Evolutionary conservation across 129 eudicot genomes (phyloP), one percentile per base, ranked within the genome.

Genomic region (Artemisia annua): DNA sequence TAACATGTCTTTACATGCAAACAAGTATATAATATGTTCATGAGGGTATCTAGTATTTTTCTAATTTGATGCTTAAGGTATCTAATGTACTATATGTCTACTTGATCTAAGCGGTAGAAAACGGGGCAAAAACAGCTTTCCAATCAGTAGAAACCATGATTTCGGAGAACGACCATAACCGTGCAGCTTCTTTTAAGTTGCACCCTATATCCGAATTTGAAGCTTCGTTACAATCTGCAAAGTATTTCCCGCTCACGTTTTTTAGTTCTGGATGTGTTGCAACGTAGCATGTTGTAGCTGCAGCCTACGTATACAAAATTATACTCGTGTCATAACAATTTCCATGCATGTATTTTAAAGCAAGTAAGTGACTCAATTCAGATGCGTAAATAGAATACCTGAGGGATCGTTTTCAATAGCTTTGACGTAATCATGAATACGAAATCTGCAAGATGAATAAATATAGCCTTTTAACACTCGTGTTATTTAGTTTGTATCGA

Each of bases 241-340:
- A 94, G 76, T 90, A 94, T 68, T 90, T 90, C 16, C 99, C 99
- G 28, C 82, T 90, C 50, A 83, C 81, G 13, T 77, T 76, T 52
- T 0, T 78, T 9, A 90, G 70, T 50, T 82, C 73, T 10, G 89
- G 83, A 80, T 94, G 70, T 39, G 93, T 86, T 46, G 96, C 99
- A 19, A 94, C 97, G 30, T 94, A 94, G 71, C 97, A 94, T 44
- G 96, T 90, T 2, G 99, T 94, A 14, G 99, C 97, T 61, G 98
- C 98, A 24, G 96, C 98, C 98, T 94, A 77, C 24, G 16, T 14
- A 67, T 74, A 50, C 26, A 14, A 9, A 46, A 2, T 61, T 46
- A 22, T 43, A 13, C 30, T 17, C 14, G 14, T 2, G 19, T 69
- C 8, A 54, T 4, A 54, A 1, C 7, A 20, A 19, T 3, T 3